These are phyloP conservation scores for Besnoitia besnoiti DNA, from an alignment of 169 alveolate genomes.

Conservation along the genomic window DNA sequence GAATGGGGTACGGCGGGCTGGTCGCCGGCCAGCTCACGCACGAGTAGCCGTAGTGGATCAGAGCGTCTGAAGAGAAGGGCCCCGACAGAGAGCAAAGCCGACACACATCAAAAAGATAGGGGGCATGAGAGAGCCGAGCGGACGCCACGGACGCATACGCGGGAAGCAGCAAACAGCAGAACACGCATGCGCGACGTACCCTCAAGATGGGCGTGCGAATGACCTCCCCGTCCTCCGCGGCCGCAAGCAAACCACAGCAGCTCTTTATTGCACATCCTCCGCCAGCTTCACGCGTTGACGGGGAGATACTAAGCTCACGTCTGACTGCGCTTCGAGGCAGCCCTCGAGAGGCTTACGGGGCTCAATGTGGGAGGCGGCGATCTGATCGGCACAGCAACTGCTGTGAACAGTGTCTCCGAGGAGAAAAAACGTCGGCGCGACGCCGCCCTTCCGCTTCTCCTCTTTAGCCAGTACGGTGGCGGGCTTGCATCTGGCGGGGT, in stretches of 20 bases:
- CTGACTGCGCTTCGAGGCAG: background rate
- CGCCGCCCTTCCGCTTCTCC: background rate
- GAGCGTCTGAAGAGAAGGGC: background rate
- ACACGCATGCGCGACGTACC: background rate
- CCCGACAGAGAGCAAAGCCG: background rate
- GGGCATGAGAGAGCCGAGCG: background rate
- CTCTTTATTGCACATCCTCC: too few species aligned
- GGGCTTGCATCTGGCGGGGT: too few species aligned
- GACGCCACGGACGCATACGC: background rate
- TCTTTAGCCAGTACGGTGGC: too few species aligned
- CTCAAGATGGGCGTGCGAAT: too few species aligned
- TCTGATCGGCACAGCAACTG: constrained; percentile 27
- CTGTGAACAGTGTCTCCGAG: constrained; percentile 42
- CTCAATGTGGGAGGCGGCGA: constrained; percentile 11
- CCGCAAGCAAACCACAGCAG: too few species aligned
- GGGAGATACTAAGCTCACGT: too few species aligned
- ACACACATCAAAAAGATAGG: background rate
- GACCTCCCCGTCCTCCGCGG: too few species aligned
- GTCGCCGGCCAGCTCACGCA: constrained; percentile 14
- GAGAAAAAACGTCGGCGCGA: background rate
- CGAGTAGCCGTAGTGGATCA: constrained; percentile 2
- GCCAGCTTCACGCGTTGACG: too few species aligned
- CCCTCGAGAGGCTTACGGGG: background rate
- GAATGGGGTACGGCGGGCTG: background rate
- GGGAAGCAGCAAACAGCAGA: background rate